Evolutionary conservation across 148 eudicot genomes (phyloP), one percentile per base, ranked within the genome.

Genomic region (Amaranthus palmeri): DNA sequence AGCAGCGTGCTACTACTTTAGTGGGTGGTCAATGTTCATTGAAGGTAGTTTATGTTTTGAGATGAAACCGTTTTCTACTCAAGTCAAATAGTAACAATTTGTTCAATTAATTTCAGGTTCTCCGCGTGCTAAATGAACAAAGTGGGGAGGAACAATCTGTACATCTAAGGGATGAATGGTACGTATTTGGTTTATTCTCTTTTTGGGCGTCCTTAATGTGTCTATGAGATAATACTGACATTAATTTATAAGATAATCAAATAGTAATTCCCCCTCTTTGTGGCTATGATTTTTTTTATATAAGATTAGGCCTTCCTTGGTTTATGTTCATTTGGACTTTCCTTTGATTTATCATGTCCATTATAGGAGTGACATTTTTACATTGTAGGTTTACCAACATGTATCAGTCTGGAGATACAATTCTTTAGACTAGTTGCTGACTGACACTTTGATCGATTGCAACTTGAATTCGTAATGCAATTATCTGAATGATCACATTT

Each of bases 101-200:
- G 48, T 12, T 58, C 47, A n/a, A 64, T 44, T 60, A 41, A 68
- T 9, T 65, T 68, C 59, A 95, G 99, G 92, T 83, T 73, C 85
- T 95, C 67, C 96, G 96, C 48, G 82, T 95, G 78, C 75, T 95
- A 71, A 86, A 88, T 77, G 99, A 95, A 79, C 85, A 83, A 84
- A 83, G 78, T 80, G 97, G 99, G 75, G 85, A 83, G 80, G 97
- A 95, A 76, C 85, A 83, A 52, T 82, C 81, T 54, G 86, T 92
- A 68, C 88, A 87, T 62, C 76, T 95, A 80, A 77, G 84, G 84
- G 99, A 95, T 80, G 96, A 87, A 75, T 95, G 99, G 99, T 95
- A 74, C 70, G 88, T 76, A 62, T 17, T n/a, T 44, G 13, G 9
- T 36, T 53, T 14, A 43, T 67, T 6, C 4, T 0, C 44, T 3